Conservation (phyloP, 345 rosid genomes). For the Gossypioides kirkii region DNA sequence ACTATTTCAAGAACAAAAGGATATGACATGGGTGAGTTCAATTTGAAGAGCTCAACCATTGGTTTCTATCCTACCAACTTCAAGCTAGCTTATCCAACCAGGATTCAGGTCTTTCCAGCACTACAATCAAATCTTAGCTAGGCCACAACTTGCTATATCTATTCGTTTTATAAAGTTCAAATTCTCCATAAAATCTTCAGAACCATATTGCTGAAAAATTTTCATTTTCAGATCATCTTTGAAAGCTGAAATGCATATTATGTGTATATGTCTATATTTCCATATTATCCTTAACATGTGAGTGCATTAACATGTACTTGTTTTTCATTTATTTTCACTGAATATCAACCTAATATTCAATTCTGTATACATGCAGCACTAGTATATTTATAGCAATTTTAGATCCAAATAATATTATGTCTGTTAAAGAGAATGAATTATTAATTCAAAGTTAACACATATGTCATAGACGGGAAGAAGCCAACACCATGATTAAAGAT, state of each 20-base stretch:
- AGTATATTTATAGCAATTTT: not conserved
- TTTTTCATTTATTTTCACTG: not conserved
- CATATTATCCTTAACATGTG: not conserved
- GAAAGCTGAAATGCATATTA: not conserved
- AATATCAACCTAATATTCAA: not conserved
- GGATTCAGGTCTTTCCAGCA: not conserved
- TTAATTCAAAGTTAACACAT: not conserved
- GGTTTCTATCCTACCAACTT: slow-evolving; percentile 3
- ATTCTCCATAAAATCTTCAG: not conserved
- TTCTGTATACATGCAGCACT: not conserved
- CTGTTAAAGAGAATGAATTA: not conserved
- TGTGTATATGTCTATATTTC: not conserved
- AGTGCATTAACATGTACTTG: not conserved
- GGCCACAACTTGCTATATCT: not conserved
- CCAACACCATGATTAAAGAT: not conserved
- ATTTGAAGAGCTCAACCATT: not conserved
- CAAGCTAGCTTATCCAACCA: not conserved
- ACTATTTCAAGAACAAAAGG: not conserved
- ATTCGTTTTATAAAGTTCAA: not conserved
- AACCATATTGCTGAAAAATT: not conserved
- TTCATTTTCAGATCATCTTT: not conserved
- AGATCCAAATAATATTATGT: not conserved
- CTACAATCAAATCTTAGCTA: not conserved
- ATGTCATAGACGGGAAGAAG: not conserved
- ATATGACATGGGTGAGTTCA: slow-evolving; percentile 1